Conservation (phyloP, 108 stramenopile genomes). For the Cyclotella distinguenda region DNA sequence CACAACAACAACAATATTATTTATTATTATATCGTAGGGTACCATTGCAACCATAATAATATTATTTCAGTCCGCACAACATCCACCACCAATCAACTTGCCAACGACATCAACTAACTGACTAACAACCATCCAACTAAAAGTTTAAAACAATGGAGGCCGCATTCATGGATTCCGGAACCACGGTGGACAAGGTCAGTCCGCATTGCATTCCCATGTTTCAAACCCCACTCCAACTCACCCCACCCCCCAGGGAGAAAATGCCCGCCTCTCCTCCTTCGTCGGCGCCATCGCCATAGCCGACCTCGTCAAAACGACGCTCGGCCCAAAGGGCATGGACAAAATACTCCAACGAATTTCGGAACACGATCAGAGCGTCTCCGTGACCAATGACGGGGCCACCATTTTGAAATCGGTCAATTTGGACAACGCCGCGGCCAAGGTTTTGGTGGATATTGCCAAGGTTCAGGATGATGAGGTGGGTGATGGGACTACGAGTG, state of each 20-base stretch:
- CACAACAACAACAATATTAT: too few relatives aligned
- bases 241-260: slow-evolving; percentile 85
- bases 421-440: slow-evolving; percentile 98
- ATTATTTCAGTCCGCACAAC: too few relatives aligned
- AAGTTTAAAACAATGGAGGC: slow-evolving; percentile 86
- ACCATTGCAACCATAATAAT: too few relatives aligned
- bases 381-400: slow-evolving; percentile 92
- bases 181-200: slow-evolving; percentile 85
- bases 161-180: slow-evolving; percentile 80
- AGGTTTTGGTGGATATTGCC: slow-evolving; percentile 98
- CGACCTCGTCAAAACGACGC: slow-evolving; percentile 98
- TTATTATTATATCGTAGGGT: too few relatives aligned
- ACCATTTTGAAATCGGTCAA: slow-evolving; percentile 93
- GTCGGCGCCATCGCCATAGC: slow-evolving; percentile 99
- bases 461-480: slow-evolving; percentile 97
- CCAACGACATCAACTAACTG: too few relatives aligned
- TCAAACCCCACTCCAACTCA: not conserved
- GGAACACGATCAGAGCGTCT: slow-evolving; percentile 73
- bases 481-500: slow-evolving; percentile 96
- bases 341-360: slow-evolving; percentile 94
- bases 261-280: slow-evolving; percentile 96
- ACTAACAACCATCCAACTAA: too few relatives aligned
- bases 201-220: not conserved
- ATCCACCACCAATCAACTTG: too few relatives aligned
- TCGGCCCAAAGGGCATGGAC: slow-evolving; percentile 99